Conservation (phyloP, 768 basidiomycete species). For the Trametes villosa region DNA sequence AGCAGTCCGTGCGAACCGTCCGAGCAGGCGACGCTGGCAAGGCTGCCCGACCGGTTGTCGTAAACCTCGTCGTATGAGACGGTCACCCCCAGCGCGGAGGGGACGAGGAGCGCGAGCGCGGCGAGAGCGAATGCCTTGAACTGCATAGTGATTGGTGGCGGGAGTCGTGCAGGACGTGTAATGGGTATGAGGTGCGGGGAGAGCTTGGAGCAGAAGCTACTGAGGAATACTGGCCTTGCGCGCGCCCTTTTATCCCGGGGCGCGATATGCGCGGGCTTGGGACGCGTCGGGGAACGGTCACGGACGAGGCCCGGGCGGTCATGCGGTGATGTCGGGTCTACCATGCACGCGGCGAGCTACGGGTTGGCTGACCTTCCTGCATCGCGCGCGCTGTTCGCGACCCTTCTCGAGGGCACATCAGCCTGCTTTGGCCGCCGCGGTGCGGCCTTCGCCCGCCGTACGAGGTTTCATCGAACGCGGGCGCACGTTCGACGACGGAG, state of each 20-base stretch:
- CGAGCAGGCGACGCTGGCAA: conserved; percentile 53
- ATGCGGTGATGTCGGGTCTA: neutral
- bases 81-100: conserved; percentile 24
- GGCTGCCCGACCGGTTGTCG: conserved; percentile 46
- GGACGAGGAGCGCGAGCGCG: conserved; percentile 21
- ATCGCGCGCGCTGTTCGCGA: neutral
- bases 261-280: neutral
- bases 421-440: too few relatives aligned
- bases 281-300: neutral
- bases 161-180: conserved; percentile 11
- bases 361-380: neutral
- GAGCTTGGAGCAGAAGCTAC: neutral
- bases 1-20: conserved; percentile 41
- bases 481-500: neutral
- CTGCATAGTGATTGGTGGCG: conserved; percentile 14
- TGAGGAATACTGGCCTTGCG: neutral
- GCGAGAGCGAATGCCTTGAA: conserved; percentile 20
- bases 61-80: conserved; percentile 53
- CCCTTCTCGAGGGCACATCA: neutral
- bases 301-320: neutral
- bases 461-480: neutral
- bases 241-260: neutral
- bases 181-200: conserved; percentile 2
- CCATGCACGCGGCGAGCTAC: neutral
- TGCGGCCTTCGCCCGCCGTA: neutral